phyloP scores from a whole-genome alignment of 176 grass and related monocot genomes.

The Secale cereale region DNA sequence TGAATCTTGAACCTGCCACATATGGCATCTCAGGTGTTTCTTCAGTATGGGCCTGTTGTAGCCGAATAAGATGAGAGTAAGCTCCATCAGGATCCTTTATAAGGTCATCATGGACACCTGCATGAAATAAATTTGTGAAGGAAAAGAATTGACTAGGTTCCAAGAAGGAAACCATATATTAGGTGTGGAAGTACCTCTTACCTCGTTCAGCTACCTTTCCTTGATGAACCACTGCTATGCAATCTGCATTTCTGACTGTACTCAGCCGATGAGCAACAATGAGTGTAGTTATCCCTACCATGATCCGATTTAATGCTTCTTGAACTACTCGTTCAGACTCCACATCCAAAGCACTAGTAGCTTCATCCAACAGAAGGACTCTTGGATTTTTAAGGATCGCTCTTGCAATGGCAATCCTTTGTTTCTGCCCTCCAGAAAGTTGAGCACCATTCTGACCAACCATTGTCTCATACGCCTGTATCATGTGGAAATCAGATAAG shows the following conservation, averaged over 20 bases:
- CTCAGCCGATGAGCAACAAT: constrained; percentile 81
- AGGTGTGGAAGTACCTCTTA: constrained; percentile 14
- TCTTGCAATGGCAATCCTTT: constrained; percentile 74
- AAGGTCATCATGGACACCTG: constrained; percentile 64
- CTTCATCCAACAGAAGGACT: constrained; percentile 63
- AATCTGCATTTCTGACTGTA: constrained; percentile 68
- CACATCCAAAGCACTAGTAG: constrained; percentile 65
- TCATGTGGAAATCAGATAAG: constrained; percentile 5
- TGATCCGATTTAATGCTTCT: constrained; percentile 70
- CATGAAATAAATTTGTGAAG: constrained; percentile 2
- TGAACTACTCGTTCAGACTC: constrained; percentile 64
- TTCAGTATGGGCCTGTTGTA: constrained; percentile 47
- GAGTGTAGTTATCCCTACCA: constrained; percentile 70
- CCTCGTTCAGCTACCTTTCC: constrained; percentile 78
- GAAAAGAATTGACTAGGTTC: neutral
- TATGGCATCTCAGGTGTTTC: constrained; percentile 1
- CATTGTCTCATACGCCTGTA: constrained; percentile 54
- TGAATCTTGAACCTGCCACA: constrained; percentile 16
- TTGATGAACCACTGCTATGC: constrained; percentile 58
- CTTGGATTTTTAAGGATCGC: constrained; percentile 60
- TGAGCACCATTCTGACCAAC: constrained; percentile 56
- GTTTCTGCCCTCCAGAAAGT: constrained; percentile 79
- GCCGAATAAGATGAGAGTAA: constrained; percentile 59
- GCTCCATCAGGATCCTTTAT: constrained; percentile 61
- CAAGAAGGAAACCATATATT: constrained; percentile 13